These are phyloP conservation scores for Holtermannia corniformis DNA, from an alignment of 768 basidiomycete genomes.

Conservation along the genomic window DNA sequence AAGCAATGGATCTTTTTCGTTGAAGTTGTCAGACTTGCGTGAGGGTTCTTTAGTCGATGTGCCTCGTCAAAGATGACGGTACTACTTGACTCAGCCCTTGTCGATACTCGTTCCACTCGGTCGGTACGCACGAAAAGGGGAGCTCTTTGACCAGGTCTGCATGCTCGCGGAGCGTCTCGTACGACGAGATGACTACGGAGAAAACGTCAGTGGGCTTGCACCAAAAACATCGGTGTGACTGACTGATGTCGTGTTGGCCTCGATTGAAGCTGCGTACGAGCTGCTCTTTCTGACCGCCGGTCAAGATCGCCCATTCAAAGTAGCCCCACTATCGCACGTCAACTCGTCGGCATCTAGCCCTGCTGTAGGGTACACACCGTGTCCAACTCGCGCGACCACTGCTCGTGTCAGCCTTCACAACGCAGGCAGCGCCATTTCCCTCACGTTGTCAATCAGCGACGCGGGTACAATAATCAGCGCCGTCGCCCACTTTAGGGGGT, in stretches of 20 bases:
- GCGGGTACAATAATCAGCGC: constrained; percentile 72
- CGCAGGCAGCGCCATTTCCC: constrained; percentile 1
- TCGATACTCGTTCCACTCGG: no score
- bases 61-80: constrained; percentile 65
- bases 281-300: constrained; percentile 50
- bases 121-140: constrained; percentile 53
- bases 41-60: constrained; percentile 75
- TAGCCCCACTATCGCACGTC: constrained; percentile 67
- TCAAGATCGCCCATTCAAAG: constrained; percentile 71
- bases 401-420: neutral
- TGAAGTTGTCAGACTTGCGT: constrained; percentile 56
- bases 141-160: constrained; percentile 61
- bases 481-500: constrained; percentile 27
- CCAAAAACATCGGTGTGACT: constrained; percentile 33
- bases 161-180: constrained; percentile 62
- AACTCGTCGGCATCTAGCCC: neutral
- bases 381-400: constrained; percentile 78
- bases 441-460: constrained; percentile 62
- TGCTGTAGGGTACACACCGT: constrained; percentile 46
- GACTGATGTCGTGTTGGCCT: constrained; percentile 76
- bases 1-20: constrained; percentile 60
- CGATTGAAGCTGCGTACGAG: constrained; percentile 63
- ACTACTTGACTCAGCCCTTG: no score
- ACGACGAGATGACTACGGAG: constrained; percentile 63
- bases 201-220: neutral